These are phyloP conservation scores for Paraphoma sp. DNA, from an alignment of 2,329 filamentous ascomycete species.

Conservation along the genomic window DNA sequence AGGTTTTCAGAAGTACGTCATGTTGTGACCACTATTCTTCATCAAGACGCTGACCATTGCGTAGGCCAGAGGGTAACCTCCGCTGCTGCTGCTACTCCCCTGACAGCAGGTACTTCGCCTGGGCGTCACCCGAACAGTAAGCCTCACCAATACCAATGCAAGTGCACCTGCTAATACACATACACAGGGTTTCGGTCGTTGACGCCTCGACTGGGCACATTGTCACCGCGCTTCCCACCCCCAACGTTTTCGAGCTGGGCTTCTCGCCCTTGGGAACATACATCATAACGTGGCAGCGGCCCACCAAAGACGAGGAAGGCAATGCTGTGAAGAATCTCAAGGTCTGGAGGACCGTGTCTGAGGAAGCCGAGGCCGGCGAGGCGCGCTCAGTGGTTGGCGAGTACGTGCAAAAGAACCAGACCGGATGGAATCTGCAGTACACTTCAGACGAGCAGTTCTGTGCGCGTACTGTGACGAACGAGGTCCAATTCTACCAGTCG, in stretches of 20 bases:
- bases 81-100: slow-evolving; percentile 95
- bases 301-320: slow-evolving; percentile 88
- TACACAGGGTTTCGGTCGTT: slow-evolving; percentile 75
- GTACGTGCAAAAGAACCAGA: slow-evolving; percentile 95
- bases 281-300: slow-evolving; percentile 95
- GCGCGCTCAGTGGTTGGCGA: slow-evolving; percentile 77
- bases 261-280: slow-evolving; percentile 94
- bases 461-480: slow-evolving; percentile 92
- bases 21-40: background rate
- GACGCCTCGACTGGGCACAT: slow-evolving; percentile 79
- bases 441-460: slow-evolving; percentile 92
- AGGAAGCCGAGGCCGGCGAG: slow-evolving; percentile 64
- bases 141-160: slow-evolving; percentile 15
- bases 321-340: slow-evolving; percentile 96
- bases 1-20: slow-evolving; percentile 70
- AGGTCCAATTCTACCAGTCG: slow-evolving; percentile 96
- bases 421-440: slow-evolving; percentile 97
- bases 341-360: slow-evolving; percentile 87
- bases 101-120: slow-evolving; percentile 95
- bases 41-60: slow-evolving; percentile 14
- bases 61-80: slow-evolving; percentile 87
- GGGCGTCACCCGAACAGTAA: slow-evolving; percentile 81
- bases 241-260: slow-evolving; percentile 90
- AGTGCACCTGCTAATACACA: background rate
- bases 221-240: slow-evolving; percentile 75